Evolutionary conservation across 345 rosid genomes (phyloP), one percentile per base, ranked within the genome.

Genomic region (Salix viminalis): DNA sequence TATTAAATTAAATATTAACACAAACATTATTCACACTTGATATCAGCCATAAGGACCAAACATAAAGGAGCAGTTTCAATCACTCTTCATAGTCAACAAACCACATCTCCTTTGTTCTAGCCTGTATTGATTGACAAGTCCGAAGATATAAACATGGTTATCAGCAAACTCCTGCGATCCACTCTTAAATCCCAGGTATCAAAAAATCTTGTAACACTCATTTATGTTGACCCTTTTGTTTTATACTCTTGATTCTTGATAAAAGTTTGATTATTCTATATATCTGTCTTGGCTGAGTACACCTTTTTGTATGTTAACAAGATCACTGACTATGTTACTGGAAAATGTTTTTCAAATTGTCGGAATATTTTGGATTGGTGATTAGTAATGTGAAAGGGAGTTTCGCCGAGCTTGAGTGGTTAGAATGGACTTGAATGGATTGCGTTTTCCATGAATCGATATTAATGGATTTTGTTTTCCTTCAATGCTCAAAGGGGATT

Each of bases 131-230:
- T 72, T 56, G 46, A 34, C 2, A 21, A 3, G 19, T 72, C 15
- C 16, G 23, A 19, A 23, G n/a, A 11, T 5, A 15, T 4, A 37
- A 61, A 34, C 12, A 75, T 79, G 75, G 56, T 74, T 56, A 24
- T 80, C 62, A 37, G 58, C 73, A 75, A 32, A 7, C 60, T 80
- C 73, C 65, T 76, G 68, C 79, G 83, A 76, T 80, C 83, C 76
- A 71, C 72, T 74, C 74, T 74, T 56, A 74, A 62, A 62, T 24
- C 70, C 56, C 73, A 72, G 83, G 83, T 80, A 58, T 37, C 19
- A 56, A 32, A 4, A 14, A 68, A 56, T 23, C 48, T 66, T 34
- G 50, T 9, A 46, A 37, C 62, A 3, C 7, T 58, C 44, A 37
- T 48, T 26, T 64, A 12, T 16, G 11, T 32, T 7, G 36, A 15